Percentiles rank a stretch among this genome's conserved stretches.
These are phyloP conservation scores for Dentipellis fragilis DNA, from an alignment of 768 basidiomycete genomes.

Conservation along the genomic window DNA sequence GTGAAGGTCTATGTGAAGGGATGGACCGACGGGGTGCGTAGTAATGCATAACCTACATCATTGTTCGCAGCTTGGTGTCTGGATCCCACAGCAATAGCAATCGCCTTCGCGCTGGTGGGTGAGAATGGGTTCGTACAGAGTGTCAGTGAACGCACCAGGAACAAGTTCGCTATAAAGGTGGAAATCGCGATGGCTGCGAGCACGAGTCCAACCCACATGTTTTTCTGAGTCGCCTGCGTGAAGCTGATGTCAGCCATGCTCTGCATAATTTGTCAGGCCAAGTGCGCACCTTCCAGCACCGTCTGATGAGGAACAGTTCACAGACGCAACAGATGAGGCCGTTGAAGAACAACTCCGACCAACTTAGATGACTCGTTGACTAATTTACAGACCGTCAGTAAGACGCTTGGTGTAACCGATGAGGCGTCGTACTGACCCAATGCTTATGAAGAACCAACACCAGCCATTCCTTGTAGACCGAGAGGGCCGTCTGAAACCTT, in stretches of 20 bases:
- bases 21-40: neutral
- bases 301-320: conserved; percentile 37
- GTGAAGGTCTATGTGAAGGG: neutral
- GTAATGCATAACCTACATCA: conserved; percentile 1
- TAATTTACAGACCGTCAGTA: neutral
- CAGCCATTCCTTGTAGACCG: conserved; percentile 20
- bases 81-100: conserved; percentile 5
- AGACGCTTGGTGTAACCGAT: neutral
- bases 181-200: conserved; percentile 25
- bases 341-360: conserved; percentile 38
- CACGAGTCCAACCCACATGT: conserved; percentile 25
- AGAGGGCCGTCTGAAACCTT: conserved; percentile 18
- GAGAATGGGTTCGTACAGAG: neutral
- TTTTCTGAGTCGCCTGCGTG: conserved; percentile 31
- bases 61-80: conserved; percentile 7
- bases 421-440: conserved; percentile 12
- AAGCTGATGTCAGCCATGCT: neutral
- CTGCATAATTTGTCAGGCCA: neutral
- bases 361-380: conserved; percentile 30
- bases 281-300: conserved; percentile 39
- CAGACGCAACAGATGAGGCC: conserved; percentile 36
- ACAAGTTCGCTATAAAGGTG: conserved; percentile 29
- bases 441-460: conserved; percentile 13
- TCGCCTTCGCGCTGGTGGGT: neutral
- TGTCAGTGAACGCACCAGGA: conserved; percentile 20